Evolutionary conservation across 306 rosid species (phyloP).

Genomic region (Dalbergia oliveri): DNA sequence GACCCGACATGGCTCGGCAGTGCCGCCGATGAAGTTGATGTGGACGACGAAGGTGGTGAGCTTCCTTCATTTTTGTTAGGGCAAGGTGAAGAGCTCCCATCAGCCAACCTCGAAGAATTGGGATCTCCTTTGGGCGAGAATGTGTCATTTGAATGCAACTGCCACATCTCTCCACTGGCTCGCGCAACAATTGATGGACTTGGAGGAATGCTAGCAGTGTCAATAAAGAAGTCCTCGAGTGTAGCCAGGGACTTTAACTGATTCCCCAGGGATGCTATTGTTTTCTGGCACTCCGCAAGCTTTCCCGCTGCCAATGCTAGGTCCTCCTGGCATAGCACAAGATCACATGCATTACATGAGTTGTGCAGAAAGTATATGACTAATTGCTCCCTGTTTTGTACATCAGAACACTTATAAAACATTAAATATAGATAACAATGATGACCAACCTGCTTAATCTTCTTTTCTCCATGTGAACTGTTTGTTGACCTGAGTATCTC

Average conservation of each 20-base stretch:
- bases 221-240: conserved; percentile 89
- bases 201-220: conserved; percentile 64
- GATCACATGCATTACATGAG: conserved; percentile 34
- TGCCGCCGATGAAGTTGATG: conserved; percentile 57
- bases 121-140: conserved; percentile 79
- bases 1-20: conserved; percentile 61
- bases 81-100: conserved; percentile 51
- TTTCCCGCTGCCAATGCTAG: conserved; percentile 88
- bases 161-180: conserved; percentile 64
- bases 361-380: neutral
- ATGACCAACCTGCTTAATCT: conserved; percentile 82
- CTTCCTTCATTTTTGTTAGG: conserved; percentile 55
- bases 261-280: conserved; percentile 91
- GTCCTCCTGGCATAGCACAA: conserved; percentile 72
- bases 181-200: conserved; percentile 53
- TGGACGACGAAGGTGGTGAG: conserved; percentile 61
- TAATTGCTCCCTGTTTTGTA: conserved; percentile 16
- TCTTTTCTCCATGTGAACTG: conserved; percentile 60
- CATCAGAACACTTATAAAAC: conserved; percentile 29
- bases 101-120: conserved; percentile 49
- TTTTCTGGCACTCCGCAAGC: conserved; percentile 94
- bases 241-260: conserved; percentile 87
- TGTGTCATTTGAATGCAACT: conserved; percentile 67
- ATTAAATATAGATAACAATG: conserved; percentile 18
- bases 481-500: conserved; percentile 56